Percentiles rank a stretch among this genome's conserved stretches.
phyloP scores from a whole-genome alignment of 257 asterid species.

The Solanum raphanifolium region DNA sequence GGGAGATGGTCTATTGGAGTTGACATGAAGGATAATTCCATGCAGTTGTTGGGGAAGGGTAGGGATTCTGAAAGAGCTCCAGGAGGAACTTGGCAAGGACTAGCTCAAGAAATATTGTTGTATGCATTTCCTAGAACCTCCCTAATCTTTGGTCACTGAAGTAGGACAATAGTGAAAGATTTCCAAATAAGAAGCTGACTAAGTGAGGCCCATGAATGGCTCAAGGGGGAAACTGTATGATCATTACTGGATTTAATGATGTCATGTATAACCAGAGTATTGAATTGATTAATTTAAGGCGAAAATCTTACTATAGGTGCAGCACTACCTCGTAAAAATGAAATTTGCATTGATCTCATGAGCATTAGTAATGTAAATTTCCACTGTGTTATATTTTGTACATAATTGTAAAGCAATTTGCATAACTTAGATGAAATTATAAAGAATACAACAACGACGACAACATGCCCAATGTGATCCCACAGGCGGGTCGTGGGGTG shows the following conservation, averaged over 20 bases:
- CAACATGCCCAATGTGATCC: background rate
- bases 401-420: background rate
- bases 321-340: background rate
- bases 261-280: background rate
- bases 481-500: background rate
- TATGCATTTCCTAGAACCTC: background rate
- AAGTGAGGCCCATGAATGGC: background rate
- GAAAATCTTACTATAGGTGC: background rate
- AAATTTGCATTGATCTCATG: background rate
- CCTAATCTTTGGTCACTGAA: background rate
- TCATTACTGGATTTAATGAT: background rate
- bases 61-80: background rate
- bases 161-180: background rate
- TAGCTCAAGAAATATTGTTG: background rate
- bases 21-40: background rate
- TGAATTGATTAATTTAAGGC: background rate
- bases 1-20: background rate
- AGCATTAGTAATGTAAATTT: background rate
- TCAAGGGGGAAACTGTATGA: background rate
- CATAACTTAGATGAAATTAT: background rate
- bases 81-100: background rate
- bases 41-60: background rate
- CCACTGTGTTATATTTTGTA: background rate
- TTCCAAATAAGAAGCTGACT: background rate
- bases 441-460: background rate